Evolutionary conservation across 2,329 filamentous ascomycete genomes (phyloP), one percentile per base, ranked within the genome.

Genomic region (Cercospora berteroae): DNA sequence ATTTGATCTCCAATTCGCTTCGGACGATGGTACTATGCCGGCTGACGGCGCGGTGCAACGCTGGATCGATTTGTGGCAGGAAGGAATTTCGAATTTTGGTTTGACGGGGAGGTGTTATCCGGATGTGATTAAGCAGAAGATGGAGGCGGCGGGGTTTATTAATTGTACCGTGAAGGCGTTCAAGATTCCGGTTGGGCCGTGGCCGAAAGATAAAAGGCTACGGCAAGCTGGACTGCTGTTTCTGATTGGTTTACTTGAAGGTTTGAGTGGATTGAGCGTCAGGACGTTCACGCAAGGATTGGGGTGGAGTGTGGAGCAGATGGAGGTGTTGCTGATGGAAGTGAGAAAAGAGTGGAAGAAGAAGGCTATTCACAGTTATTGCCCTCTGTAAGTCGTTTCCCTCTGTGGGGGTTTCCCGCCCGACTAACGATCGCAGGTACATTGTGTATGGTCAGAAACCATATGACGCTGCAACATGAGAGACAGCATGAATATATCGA

Each of bases 111-210:
- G 69, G 4, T 74, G 73, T 48, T 72, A 72, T 63, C 73, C 74
- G 1, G 69, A 73, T 20, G 57, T 59, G n/a, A 74, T 82, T 44
- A 77, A 77, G 44, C 76, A 75, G 33, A 77, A 77, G 69, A 74
- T 79, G 71, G 71, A 72, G 65, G 73, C 70, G 0, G 75, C 74
- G 8, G 78, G 78, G 2, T 79, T 80, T 69, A 64, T 74, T 29
- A 76, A 78, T 39, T 74, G 78, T 8, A 65, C 70, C 8, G 69
- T 74, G 33, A 70, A 69, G 23, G 67, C 71, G 10, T 72, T 73
- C 65, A 76, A 76, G 56, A 72, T 78, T 48, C 74, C 74, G 3
- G 71, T 76, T 12, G 74, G 74, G 16, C 68, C 70, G 5, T 76
- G 74, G 74, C 71, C 74, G 7, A 72, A 73, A 59, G 71, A 75